A percentile compares a stretch with the other conserved stretches of the same genome.
phyloP scores from a whole-genome alignment of 345 rosid species.

The Sonneratia caseolaris region DNA sequence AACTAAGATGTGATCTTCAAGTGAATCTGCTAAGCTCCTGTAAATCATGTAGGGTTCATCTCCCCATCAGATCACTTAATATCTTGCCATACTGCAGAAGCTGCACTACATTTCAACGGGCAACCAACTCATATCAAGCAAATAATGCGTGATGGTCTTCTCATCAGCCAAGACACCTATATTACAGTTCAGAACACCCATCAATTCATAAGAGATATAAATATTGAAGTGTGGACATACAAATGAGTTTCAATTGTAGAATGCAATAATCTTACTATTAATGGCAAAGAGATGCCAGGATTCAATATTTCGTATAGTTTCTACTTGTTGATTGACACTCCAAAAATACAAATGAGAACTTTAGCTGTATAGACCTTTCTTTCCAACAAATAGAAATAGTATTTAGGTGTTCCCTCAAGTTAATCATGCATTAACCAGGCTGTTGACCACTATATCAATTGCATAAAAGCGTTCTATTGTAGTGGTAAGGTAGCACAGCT shows the following conservation, averaged over 20 bases:
- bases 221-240: background rate
- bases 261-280: background rate
- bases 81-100: background rate
- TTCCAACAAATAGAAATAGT: background rate
- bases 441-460: background rate
- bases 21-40: conserved; percentile 6
- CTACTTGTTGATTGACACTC: background rate
- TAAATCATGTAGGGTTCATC: background rate
- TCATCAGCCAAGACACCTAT: background rate
- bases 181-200: background rate
- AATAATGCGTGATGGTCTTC: background rate
- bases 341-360: background rate
- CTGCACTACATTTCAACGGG: background rate
- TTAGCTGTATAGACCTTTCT: background rate
- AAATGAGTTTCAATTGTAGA: background rate
- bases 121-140: background rate
- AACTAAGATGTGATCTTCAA: conserved; percentile 15
- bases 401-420: background rate
- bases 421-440: background rate
- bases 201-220: background rate
- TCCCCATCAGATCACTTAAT: background rate
- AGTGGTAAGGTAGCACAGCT: background rate
- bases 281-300: background rate
- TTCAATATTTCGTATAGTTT: background rate
- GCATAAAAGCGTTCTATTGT: background rate